A percentile compares a stretch with the other conserved stretches of the same genome.
Evolutionary conservation across 2,329 filamentous ascomycete species (phyloP).

Genomic region (Botrytis medusae): DNA sequence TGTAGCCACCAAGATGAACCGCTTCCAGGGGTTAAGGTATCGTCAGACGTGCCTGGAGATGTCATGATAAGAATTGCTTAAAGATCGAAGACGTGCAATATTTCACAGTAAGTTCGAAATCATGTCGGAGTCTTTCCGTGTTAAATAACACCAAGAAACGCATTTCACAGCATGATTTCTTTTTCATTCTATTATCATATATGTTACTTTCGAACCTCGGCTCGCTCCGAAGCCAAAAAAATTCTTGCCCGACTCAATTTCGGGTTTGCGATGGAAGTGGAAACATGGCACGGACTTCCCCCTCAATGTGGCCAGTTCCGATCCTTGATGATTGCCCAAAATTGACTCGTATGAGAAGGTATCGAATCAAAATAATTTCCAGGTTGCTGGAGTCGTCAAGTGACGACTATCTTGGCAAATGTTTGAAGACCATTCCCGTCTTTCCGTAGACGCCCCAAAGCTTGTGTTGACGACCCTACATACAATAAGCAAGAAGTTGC

Average conservation of each 20-base stretch:
- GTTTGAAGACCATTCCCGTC: neutral
- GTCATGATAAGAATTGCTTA: neutral
- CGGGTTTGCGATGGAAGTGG: neutral
- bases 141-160: neutral
- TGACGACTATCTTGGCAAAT: slow-evolving; percentile 8
- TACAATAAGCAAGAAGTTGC: neutral
- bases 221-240: neutral
- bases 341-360: neutral
- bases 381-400: neutral
- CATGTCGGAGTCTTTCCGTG: neutral
- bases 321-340: neutral
- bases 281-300: neutral
- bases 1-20: neutral
- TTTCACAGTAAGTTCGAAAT: neutral
- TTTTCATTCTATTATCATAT: neutral
- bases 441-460: slow-evolving; percentile 3
- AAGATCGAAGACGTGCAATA: neutral
- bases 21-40: neutral
- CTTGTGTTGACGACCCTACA: slow-evolving; percentile 1
- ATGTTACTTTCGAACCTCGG: neutral
- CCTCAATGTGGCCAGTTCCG: neutral
- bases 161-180: neutral
- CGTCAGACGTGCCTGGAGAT: neutral
- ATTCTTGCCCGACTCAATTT: neutral
- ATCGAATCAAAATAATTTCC: neutral